Base-by-base conservation (phyloP, 2,329 filamentous ascomycete species). In the Cladosporium sp. region DNA sequence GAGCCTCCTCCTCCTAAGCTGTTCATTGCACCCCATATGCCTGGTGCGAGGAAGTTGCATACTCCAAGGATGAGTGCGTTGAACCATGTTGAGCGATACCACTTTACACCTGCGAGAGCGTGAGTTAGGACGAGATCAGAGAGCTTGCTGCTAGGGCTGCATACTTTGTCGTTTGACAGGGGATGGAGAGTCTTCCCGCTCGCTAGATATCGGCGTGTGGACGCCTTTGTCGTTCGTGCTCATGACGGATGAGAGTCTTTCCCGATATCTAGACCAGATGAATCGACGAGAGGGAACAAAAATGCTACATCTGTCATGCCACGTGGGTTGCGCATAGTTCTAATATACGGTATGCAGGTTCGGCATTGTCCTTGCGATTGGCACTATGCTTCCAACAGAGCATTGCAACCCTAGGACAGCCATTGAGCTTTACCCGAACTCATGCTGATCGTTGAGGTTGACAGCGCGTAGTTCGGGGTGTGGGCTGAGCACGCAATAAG, bases 1-100 rank as follows among this genome's bases (percentile, higher is more conserved):
- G 82, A 78, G 3, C 88, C 88, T 49, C 87, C 88, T 1, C 85
- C 88, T 9, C 87, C 87, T 0, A 90, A 79, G 0, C 81, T 85
- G 73, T 89, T 90, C 86, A 90, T 88, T 7, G 68, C 64, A 12
- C 79, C 81, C 87, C 87, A 90, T 60, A 90, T 86, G 0, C 87
- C 87, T 0, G 87, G 87, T 0, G 87, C 86, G 1, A 84, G 77
- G 60, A 90, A 83, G 66, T 88, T 89, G 72, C 85, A 89, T 9
- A 90, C 71, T 0, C 88, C 87, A 1, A 91, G 80, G 37, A 91
- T 82, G 32, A 85, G 81, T 52, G 87, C 85, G 73, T 90, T 90
- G 74, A 83, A 90, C 63, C 87, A 86, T 0, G 87, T 88, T 1
- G 85, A 87, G 24, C 85, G 83, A 66, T 89, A 82, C 87, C 87